These are phyloP conservation scores for Macaranga tanarius DNA, from an alignment of 441 rosid species.

Conservation along the genomic window DNA sequence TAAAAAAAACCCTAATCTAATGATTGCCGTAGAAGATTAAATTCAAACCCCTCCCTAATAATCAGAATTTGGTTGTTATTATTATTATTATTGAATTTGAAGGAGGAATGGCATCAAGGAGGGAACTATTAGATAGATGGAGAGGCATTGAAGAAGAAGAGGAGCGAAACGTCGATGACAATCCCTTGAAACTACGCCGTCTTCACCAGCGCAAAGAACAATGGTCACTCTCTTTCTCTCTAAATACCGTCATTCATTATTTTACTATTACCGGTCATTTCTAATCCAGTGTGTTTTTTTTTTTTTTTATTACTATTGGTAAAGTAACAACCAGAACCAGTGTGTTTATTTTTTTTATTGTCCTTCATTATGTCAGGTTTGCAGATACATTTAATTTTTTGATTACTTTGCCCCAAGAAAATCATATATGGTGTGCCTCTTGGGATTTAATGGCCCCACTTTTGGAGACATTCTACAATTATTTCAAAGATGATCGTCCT, in stretches of 20 bases:
- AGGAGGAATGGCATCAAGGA: constrained; percentile 45
- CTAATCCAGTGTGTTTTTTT: background rate
- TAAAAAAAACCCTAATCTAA: too few relatives aligned
- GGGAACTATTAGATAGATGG: constrained; percentile 71
- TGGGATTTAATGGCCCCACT: constrained; percentile 92
- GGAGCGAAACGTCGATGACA: constrained; percentile 43
- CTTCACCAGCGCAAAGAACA: constrained; percentile 75
- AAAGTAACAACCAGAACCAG: background rate
- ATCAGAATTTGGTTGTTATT: too few relatives aligned
- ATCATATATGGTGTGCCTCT: constrained; percentile 83
- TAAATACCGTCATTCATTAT: too few relatives aligned
- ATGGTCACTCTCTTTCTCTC: constrained; percentile 46
- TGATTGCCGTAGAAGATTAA: too few relatives aligned
- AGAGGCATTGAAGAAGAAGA: constrained; percentile 80
- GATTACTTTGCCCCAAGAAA: constrained; percentile 66
- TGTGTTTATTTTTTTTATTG: background rate
- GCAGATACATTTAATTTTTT: constrained; percentile 72
- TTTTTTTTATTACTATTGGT: too few relatives aligned
- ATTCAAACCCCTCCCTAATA: too few relatives aligned
- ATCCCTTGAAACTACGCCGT: constrained; percentile 44
- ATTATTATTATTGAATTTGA: background rate
- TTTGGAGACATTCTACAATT: constrained; percentile 87
- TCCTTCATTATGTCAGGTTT: constrained; percentile 58
- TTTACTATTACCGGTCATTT: too few relatives aligned
- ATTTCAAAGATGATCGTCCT: constrained; percentile 60